Evolutionary conservation across 768 basidiomycete genomes (phyloP).

Genomic region (Psilocybe azurescens): DNA sequence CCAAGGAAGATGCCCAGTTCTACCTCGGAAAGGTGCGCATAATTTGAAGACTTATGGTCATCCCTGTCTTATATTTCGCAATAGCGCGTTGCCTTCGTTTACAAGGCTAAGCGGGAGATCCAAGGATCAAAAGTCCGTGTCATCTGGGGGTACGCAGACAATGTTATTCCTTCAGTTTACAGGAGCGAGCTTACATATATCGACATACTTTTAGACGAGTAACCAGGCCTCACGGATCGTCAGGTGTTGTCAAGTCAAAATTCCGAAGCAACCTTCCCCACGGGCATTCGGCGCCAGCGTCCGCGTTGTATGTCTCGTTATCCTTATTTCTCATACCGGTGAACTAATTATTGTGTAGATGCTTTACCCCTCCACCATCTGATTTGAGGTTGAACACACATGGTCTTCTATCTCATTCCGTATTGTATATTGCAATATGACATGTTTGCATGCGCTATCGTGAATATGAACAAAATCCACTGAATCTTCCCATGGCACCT

Average conservation of each 20-base stretch:
- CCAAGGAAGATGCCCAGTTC: constrained; percentile 93
- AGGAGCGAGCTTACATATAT: not conserved
- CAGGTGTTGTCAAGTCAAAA: constrained; percentile 96
- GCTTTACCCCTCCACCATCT: constrained; percentile 91
- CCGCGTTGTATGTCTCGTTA: constrained; percentile 72
- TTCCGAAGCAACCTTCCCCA: constrained; percentile 96
- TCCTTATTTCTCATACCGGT: not conserved
- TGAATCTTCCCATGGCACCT: not conserved
- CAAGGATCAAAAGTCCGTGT: constrained; percentile 96
- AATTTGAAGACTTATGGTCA: not conserved
- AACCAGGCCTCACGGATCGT: constrained; percentile 92
- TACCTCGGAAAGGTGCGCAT: constrained; percentile 94
- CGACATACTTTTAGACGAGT: constrained; percentile 63
- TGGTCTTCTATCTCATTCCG: constrained; percentile 36
- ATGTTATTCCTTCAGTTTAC: not conserved
- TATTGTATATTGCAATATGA: constrained; percentile 54
- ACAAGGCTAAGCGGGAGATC: constrained; percentile 94
- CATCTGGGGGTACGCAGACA: constrained; percentile 88
- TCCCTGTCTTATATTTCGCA: constrained; percentile 7
- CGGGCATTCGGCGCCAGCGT: constrained; percentile 92
- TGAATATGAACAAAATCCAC: constrained; percentile 26
- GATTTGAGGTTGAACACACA: constrained; percentile 43
- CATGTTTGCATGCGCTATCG: constrained; percentile 42
- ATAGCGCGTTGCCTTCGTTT: constrained; percentile 96
- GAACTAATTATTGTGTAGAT: constrained; percentile 53